A percentile compares a stretch with the other conserved stretches of the same genome.
Conservation (phyloP, 2,329 filamentous ascomycete species). For the Paramyrothecium sp. region DNA sequence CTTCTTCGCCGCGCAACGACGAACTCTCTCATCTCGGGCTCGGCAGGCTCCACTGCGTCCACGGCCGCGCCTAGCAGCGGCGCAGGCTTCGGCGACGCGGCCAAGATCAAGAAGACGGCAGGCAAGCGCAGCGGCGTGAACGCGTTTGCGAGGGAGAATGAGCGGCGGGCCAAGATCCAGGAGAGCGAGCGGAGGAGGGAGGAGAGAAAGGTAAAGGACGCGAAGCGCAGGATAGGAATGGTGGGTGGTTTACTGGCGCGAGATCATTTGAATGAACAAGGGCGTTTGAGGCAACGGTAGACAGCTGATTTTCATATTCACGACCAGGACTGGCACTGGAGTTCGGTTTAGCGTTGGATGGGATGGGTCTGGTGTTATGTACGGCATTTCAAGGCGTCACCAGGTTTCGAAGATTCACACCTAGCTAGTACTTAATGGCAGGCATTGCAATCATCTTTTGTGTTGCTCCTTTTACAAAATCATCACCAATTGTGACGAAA, state of each 20-base stretch:
- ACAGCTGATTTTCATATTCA: neutral
- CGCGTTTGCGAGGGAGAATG: conserved; percentile 59
- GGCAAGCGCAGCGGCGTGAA: conserved; percentile 61
- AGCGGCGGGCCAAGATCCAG: conserved; percentile 51
- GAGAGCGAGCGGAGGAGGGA: conserved; percentile 59
- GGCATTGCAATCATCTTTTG: too few species aligned
- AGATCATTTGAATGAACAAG: conserved; percentile 37
- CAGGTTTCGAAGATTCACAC: too few species aligned
- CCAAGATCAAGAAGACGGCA: conserved; percentile 59
- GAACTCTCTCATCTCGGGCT: conserved; percentile 50
- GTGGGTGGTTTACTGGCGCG: conserved; percentile 59
- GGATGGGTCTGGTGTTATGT: too few species aligned
- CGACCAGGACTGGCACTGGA: neutral
- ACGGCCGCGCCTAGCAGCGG: conserved; percentile 24
- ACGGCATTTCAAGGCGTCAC: too few species aligned
- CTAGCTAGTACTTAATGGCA: too few species aligned
- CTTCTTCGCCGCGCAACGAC: conserved; percentile 74
- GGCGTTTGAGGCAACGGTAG: neutral
- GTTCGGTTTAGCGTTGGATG: neutral
- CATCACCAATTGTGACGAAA: too few species aligned
- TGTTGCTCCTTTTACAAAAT: too few species aligned
- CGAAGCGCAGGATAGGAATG: conserved; percentile 52
- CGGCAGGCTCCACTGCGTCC: conserved; percentile 29
- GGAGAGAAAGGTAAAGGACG: conserved; percentile 56
- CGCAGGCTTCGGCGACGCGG: conserved; percentile 44